Evolutionary conservation across 495 filamentous ascomycete genomes (phyloP).

Genomic region (Lophiotrema nucula): DNA sequence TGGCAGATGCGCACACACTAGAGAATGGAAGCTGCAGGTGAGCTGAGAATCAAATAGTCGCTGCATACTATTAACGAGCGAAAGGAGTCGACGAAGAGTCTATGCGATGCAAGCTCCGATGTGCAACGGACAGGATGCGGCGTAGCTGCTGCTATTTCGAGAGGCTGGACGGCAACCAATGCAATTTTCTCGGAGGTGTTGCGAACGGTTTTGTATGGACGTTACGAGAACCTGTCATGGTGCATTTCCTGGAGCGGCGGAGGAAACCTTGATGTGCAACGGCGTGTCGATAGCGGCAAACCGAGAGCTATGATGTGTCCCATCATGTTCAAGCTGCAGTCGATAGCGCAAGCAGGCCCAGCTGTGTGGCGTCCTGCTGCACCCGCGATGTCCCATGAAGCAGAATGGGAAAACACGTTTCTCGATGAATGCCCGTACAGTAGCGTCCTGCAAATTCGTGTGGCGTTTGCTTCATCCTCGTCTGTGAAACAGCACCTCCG

Average conservation of each 20-base stretch:
- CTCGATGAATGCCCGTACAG: not conserved
- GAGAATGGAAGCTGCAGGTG: not conserved
- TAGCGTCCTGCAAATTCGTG: not conserved
- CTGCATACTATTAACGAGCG: not conserved
- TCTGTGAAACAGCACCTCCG: too few species aligned
- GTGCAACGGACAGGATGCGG: too few species aligned
- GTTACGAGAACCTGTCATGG: not conserved
- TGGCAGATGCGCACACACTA: not conserved
- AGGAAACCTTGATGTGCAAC: not conserved
- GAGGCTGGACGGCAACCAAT: too few species aligned
- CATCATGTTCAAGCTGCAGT: not conserved
- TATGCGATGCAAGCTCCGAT: too few species aligned
- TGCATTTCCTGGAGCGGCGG: not conserved
- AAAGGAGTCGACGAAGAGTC: too few species aligned
- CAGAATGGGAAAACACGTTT: too few species aligned
- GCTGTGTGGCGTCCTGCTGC: not conserved
- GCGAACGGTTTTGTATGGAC: too few species aligned
- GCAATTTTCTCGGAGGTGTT: too few species aligned
- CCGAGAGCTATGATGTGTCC: not conserved
- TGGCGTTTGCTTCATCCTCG: not conserved
- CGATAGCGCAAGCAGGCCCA: not conserved
- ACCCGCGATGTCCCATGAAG: not conserved
- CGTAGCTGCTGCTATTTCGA: too few species aligned
- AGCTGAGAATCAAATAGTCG: not conserved
- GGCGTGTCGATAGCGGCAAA: too few species aligned